Percentiles rank a stretch among this genome's conserved stretches.
Evolutionary conservation across 176 grass and related monocot genomes (phyloP).

Genomic region (Saccharum spontaneum): DNA sequence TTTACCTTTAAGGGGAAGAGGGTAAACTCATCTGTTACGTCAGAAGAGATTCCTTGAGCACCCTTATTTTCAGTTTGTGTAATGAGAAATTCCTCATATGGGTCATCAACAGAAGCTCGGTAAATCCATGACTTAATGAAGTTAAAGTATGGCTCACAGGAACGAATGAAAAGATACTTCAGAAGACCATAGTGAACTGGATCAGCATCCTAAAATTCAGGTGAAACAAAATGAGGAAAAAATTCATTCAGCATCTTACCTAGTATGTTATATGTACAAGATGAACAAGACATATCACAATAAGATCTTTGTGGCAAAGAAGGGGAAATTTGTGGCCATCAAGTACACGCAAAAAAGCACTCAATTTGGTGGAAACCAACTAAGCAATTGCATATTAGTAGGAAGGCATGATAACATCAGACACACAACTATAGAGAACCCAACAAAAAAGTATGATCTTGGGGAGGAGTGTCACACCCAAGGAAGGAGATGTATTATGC

Average conservation of each 20-base stretch:
- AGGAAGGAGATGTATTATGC: conserved; percentile 7
- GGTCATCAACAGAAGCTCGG: conserved; percentile 68
- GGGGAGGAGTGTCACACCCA: not conserved
- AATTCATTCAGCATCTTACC: conserved; percentile 10
- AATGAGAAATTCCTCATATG: conserved; percentile 86
- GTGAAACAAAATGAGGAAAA: conserved; percentile 36
- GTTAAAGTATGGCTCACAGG: conserved; percentile 84
- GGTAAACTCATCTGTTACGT: conserved; percentile 32
- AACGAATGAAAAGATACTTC: conserved; percentile 78
- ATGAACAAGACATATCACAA: conserved; percentile 18
- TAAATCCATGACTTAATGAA: conserved; percentile 99
- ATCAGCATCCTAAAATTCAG: conserved; percentile 83
- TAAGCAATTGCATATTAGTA: conserved; percentile 22
- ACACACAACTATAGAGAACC: not conserved
- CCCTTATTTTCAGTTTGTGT: conserved; percentile 37
- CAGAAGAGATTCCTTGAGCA: conserved; percentile 36
- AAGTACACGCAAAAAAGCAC: conserved; percentile 15
- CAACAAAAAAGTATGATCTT: not conserved
- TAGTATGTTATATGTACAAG: conserved; percentile 26
- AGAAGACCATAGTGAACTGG: conserved; percentile 77
- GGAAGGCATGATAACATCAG: conserved; percentile 7
- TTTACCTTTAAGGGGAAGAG: conserved; percentile 67
- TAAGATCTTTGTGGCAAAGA: not conserved
- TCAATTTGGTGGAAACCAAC: conserved; percentile 8
- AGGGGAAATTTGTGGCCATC: not conserved